phyloP scores from a whole-genome alignment of 1,284 basidiomycete species.

The Rugosomyces carneus region DNA sequence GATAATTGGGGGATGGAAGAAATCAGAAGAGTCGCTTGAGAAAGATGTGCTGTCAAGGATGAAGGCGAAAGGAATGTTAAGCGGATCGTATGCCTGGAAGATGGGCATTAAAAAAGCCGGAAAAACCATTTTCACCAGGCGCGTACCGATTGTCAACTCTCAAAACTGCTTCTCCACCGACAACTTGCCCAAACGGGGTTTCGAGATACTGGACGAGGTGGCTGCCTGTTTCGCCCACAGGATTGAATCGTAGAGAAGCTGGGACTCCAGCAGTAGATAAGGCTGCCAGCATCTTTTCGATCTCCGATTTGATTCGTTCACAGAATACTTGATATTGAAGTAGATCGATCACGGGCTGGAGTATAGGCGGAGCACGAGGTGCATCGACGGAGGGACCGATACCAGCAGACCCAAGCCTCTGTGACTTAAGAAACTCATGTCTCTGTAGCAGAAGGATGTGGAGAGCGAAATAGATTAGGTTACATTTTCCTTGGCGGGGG shows the following conservation, averaged over 20 bases:
- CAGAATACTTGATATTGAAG: slow-evolving; percentile 74
- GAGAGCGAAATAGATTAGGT: slow-evolving; percentile 62
- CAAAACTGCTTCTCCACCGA: slow-evolving; percentile 65
- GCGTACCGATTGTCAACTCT: slow-evolving; percentile 59
- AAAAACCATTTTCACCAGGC: slow-evolving; percentile 1
- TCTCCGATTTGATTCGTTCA: slow-evolving; percentile 50
- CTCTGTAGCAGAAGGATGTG: slow-evolving; percentile 60
- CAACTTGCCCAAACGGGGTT: slow-evolving; percentile 26
- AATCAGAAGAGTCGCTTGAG: slow-evolving; percentile 67
- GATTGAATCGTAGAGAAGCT: slow-evolving; percentile 50
- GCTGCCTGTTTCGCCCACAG: slow-evolving; percentile 61
- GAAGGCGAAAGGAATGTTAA: slow-evolving; percentile 71
- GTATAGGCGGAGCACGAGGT: slow-evolving; percentile 31
- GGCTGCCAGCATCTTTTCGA: slow-evolving; percentile 42
- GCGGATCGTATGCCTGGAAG: slow-evolving; percentile 57
- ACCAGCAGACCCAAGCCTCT: slow-evolving; percentile 38
- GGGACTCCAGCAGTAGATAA: slow-evolving; percentile 51
- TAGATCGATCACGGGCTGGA: slow-evolving; percentile 69
- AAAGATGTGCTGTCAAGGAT: slow-evolving; percentile 60
- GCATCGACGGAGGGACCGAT: slow-evolving; percentile 18
- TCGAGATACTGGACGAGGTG: slow-evolving; percentile 46
- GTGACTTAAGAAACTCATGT: slow-evolving; percentile 46
- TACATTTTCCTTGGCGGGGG: slow-evolving; percentile 40
- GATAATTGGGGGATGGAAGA: slow-evolving; percentile 66
- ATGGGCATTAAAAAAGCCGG: background rate